Evolutionary conservation across 2,329 filamentous ascomycete species (phyloP).

Genomic region (Pseudocercospora crystallina): DNA sequence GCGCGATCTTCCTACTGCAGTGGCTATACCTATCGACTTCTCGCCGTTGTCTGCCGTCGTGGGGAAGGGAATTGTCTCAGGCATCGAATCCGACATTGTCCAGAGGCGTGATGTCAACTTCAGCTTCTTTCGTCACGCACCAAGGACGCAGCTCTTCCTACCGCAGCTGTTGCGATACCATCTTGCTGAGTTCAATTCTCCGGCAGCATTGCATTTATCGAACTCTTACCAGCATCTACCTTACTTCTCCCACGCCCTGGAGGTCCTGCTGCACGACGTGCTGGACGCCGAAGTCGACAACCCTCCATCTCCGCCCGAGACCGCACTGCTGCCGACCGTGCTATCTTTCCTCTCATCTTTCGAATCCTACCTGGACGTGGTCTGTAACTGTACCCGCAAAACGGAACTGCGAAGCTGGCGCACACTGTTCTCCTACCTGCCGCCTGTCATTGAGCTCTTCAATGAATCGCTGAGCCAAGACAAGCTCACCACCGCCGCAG

Average conservation of each 20-base stretch:
- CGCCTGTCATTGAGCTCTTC: slow-evolving; percentile 86
- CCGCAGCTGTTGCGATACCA: slow-evolving; percentile 82
- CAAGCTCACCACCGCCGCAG: slow-evolving; percentile 89
- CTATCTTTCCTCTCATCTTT: slow-evolving; percentile 56
- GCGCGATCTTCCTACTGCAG: slow-evolving; percentile 70
- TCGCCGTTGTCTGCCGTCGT: slow-evolving; percentile 86
- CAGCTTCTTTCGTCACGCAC: slow-evolving; percentile 82
- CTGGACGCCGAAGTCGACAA: slow-evolving; percentile 90
- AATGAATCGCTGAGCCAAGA: slow-evolving; percentile 85
- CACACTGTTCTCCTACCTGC: slow-evolving; percentile 87
- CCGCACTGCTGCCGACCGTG: slow-evolving; percentile 52
- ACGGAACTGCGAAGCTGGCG: slow-evolving; percentile 94
- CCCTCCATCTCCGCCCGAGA: slow-evolving; percentile 44
- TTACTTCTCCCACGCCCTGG: slow-evolving; percentile 90
- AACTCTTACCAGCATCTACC: slow-evolving; percentile 82
- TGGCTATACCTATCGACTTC: slow-evolving; percentile 85
- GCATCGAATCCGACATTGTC: slow-evolving; percentile 89
- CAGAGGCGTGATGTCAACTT: slow-evolving; percentile 90
- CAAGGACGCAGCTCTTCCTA: slow-evolving; percentile 90
- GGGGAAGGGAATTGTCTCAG: slow-evolving; percentile 86
- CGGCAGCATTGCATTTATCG: slow-evolving; percentile 76
- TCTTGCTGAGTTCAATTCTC: slow-evolving; percentile 71
- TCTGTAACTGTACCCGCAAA: slow-evolving; percentile 95
- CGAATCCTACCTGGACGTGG: slow-evolving; percentile 86
- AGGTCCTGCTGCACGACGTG: slow-evolving; percentile 88